Evolutionary conservation across 257 asterid genomes (phyloP), one percentile per base, ranked within the genome.

Genomic region (Verbena officinalis): DNA sequence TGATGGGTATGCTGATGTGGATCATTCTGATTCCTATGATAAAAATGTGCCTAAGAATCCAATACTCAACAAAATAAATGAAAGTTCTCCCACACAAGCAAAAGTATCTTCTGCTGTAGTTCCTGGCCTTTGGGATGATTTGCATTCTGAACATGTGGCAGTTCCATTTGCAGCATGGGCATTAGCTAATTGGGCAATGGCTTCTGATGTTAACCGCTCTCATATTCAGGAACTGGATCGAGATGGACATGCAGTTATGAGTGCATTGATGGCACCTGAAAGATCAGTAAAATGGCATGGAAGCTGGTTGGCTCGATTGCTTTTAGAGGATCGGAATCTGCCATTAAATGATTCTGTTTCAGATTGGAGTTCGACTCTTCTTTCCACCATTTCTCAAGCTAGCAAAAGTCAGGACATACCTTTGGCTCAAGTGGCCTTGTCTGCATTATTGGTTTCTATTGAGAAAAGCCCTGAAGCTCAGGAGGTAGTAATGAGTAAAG

Each of bases 161-260:
- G 96, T 94, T 59, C 99, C 97, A 9, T 94, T 94, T 75, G 97
- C 99, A 77, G 94, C 99, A 27, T 94, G 99, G 99, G 99, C 99
- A 39, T 84, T 94, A 66, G 97, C 96, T 31, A 94, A 86, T 72
- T 94, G 99, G 99, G 99, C 99, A 55, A 88, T 83, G 95, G 95
- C 96, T 70, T 90, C 99, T 45, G 95, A 86, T 78, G 76, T 70
- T 56, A 94, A 94, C 79, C 83, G 99, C 60, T 74, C 80, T 62
- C 97, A 86, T 77, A 94, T 94, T 71, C 96, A 83, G 75, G 99
- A 94, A 68, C 83, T 94, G 76, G 99, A 94, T 81, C 77, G 68
- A 50, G 97, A 94, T 71, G 99, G 99, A 50, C 84, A 77, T 53
- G 96, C 90, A 21, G 83, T 94, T 61, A 88, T 87, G 99, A 77